phyloP scores from a whole-genome alignment of 805 yeast genomes.

The Saturnispora dispora region DNA sequence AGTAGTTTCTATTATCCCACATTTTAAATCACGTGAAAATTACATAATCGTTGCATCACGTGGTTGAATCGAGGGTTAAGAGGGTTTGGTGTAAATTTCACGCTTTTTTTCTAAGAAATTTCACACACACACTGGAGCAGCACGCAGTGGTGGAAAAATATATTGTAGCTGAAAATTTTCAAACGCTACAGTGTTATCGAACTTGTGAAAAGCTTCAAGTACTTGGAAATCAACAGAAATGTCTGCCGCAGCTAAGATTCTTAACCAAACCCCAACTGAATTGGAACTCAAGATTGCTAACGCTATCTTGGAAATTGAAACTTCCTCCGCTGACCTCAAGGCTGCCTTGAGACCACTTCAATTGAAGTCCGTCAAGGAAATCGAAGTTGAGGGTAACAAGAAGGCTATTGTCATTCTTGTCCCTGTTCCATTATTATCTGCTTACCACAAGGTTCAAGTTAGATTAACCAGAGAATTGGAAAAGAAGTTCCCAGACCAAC shows the following conservation, averaged over 20 bases:
- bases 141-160: slow-evolving; percentile 3
- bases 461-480: slow-evolving; percentile 98
- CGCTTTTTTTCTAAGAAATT: not conserved
- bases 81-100: not conserved
- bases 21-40: not conserved
- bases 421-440: slow-evolving; percentile 88
- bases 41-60: slow-evolving; percentile 6
- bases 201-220: not conserved
- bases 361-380: slow-evolving; percentile 97
- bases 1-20: not conserved
- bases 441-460: slow-evolving; percentile 95
- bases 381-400: slow-evolving; percentile 97
- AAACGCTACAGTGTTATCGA: not conserved
- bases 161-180: not conserved
- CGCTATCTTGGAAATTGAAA: slow-evolving; percentile 94
- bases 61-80: slow-evolving; percentile 8
- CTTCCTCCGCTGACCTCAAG: slow-evolving; percentile 80
- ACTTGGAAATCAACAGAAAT: slow-evolving; percentile 32
- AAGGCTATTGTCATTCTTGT: slow-evolving; percentile 97
- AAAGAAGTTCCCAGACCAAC: slow-evolving; percentile 99
- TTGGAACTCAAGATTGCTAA: slow-evolving; percentile 99
- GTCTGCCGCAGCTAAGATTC: slow-evolving; percentile 97
- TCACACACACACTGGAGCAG: not conserved
- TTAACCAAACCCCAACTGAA: slow-evolving; percentile 93
- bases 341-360: slow-evolving; percentile 97